A percentile compares a stretch with the other conserved stretches of the same genome.
phyloP scores from a whole-genome alignment of 257 asterid species.

The Solanum ossicruentum region DNA sequence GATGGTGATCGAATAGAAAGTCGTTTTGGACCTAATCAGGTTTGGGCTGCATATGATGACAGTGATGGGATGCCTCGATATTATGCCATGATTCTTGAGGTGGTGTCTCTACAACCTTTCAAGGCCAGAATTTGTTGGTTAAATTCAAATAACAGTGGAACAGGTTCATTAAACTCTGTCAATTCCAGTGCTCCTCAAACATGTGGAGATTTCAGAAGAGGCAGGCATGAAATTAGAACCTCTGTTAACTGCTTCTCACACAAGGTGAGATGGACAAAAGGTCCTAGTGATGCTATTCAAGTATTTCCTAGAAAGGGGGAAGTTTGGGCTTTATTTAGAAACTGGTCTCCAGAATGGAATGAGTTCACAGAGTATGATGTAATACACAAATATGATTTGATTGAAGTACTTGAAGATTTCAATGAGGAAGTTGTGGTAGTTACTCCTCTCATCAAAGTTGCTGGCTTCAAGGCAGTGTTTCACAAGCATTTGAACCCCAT shows the following conservation, averaged over 20 bases:
- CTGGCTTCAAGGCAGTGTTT: slow-evolving; percentile 52
- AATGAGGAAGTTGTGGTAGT: slow-evolving; percentile 54
- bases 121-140: slow-evolving; percentile 48
- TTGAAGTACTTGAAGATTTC: slow-evolving; percentile 56
- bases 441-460: slow-evolving; percentile 50
- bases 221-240: slow-evolving; percentile 22
- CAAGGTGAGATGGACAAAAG: slow-evolving; percentile 29
- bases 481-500: slow-evolving; percentile 36
- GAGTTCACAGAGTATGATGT: slow-evolving; percentile 47
- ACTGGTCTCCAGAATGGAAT: slow-evolving; percentile 66
- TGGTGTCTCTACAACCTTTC: slow-evolving; percentile 51
- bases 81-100: slow-evolving; percentile 46
- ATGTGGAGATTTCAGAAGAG: slow-evolving; percentile 41
- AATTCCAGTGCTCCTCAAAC: slow-evolving; percentile 32
- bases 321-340: slow-evolving; percentile 67
- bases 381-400: slow-evolving; percentile 42
- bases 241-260: slow-evolving; percentile 50
- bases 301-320: slow-evolving; percentile 55
- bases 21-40: slow-evolving; percentile 45
- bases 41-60: slow-evolving; percentile 68
- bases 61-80: slow-evolving; percentile 70
- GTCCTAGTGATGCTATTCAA: slow-evolving; percentile 23
- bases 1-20: slow-evolving; percentile 26
- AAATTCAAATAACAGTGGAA: slow-evolving; percentile 17
- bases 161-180: slow-evolving; percentile 27